Evolutionary conservation across 2,329 filamentous ascomycete species (phyloP).

Genomic region (Blastomyces parvus): DNA sequence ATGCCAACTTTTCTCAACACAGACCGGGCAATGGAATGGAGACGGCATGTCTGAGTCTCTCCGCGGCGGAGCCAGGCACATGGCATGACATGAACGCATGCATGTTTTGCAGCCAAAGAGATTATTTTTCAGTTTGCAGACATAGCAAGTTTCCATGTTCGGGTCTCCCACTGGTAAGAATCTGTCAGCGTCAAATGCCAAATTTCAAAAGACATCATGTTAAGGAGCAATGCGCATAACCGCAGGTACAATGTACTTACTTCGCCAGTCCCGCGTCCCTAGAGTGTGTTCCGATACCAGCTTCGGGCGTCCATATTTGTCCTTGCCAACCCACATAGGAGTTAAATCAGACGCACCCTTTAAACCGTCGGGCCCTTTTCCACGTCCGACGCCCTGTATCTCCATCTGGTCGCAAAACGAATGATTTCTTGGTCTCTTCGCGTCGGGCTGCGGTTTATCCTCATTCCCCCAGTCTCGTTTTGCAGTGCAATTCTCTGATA

Average conservation of each 20-base stretch:
- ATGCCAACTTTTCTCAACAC: slow-evolving; percentile 1
- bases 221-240: background rate
- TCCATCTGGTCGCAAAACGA: background rate
- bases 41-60: slow-evolving; percentile 2
- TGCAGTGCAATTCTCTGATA: background rate
- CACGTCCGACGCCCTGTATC: background rate
- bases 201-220: background rate
- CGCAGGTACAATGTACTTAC: background rate
- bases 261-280: background rate
- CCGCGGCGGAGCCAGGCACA: background rate
- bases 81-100: slow-evolving; percentile 6
- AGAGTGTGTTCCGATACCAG: background rate
- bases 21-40: background rate
- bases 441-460: background rate
- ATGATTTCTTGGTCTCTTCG: background rate
- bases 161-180: slow-evolving; percentile 2
- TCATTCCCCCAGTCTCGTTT: background rate
- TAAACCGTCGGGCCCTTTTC: background rate
- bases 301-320: background rate
- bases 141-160: slow-evolving; percentile 3
- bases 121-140: slow-evolving; percentile 3
- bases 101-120: slow-evolving; percentile 4
- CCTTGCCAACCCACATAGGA: slow-evolving; percentile 4
- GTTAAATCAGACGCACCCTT: background rate
- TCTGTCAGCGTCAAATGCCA: background rate